Percentiles rank a stretch among this genome's conserved stretches.
Conservation (phyloP, 169 alveolate genomes). For the Fabrea salina region DNA sequence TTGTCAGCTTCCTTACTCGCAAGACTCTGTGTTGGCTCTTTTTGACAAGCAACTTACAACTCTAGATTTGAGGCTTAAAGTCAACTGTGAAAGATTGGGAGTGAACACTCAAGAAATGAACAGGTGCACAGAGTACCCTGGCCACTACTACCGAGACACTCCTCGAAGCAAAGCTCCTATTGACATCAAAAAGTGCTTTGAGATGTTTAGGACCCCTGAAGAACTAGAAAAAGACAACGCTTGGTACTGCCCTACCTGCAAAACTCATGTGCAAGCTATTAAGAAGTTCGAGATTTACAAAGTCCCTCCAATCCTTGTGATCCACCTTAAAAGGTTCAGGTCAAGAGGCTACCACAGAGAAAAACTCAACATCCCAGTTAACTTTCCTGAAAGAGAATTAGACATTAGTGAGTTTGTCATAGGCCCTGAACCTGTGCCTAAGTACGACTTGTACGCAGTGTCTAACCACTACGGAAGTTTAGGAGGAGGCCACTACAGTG, state of each 20-base stretch:
- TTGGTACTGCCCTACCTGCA: slow-evolving; percentile 50
- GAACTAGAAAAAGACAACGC: slow-evolving; percentile 27
- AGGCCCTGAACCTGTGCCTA: slow-evolving; percentile 10
- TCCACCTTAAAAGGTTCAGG: slow-evolving; percentile 78
- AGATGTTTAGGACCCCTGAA: background rate
- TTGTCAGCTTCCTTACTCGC: slow-evolving; percentile 26
- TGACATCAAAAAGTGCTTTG: background rate
- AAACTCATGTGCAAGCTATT: slow-evolving; percentile 72
- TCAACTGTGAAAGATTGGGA: background rate
- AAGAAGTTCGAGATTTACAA: slow-evolving; percentile 72
- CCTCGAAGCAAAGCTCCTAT: background rate
- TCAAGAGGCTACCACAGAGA: slow-evolving; percentile 42
- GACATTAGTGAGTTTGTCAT: slow-evolving; percentile 42
- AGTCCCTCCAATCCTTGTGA: slow-evolving; percentile 68
- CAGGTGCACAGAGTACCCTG: slow-evolving; percentile 4
- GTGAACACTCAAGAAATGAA: slow-evolving; percentile 1
- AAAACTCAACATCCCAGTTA: slow-evolving; percentile 56
- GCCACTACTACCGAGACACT: background rate
- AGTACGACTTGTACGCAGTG: slow-evolving; percentile 74
- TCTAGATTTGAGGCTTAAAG: background rate
- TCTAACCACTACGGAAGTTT: slow-evolving; percentile 75
- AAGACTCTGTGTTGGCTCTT: background rate
- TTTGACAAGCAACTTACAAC: background rate
- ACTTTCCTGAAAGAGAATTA: slow-evolving; percentile 57
- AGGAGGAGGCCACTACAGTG: slow-evolving; percentile 82